Evolutionary conservation across 305 asterid species (phyloP), one percentile per base, ranked within the genome.

Genomic region (Fraxinus paxiana): DNA sequence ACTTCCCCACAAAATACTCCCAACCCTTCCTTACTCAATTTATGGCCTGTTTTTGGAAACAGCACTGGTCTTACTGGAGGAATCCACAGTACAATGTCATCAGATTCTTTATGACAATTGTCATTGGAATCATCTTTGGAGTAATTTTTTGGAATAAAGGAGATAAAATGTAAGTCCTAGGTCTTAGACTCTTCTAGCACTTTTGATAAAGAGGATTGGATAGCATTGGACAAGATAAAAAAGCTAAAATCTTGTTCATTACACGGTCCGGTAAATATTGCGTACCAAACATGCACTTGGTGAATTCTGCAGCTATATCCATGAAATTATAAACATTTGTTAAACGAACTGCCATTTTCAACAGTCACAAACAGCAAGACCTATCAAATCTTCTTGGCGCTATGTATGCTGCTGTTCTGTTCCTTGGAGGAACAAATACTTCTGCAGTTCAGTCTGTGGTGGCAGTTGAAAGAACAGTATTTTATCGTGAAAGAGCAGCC

Each of bases 371-470:
- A 46, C 88, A 88, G 41, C 90, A 88, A 83, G 90, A 88, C 83
- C 71, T 88, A 54, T 74, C 85, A 12, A 88, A 88, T 85, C 86
- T 87, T 13, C 73, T 88, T 3, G 91, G 91, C 65, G 91, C 91
- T 18, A 89, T 87, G 88, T 87, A 87, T 83, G 84, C 90, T 54
- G 89, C 92, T 48, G 88, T 87, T 84, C 41, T 89, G 84, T 89
- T 89, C 81, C 90, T 89, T 28, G 90, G 91, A 82, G 90, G 92
- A 79, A 89, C 92, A 74, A 89, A 87, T 72, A 85, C 89, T 41
- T 84, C 85, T 15, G 85, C 90, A 2, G 92, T 89, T 10, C 92
- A 87, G 77, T 87, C 90, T 24, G 90, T 89, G 13, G 92, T 89
- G n/a, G 90, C 90, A 37, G 82, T 87, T 0, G 92, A 87, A 70